A percentile compares a stretch with the other conserved stretches of the same genome.
Conservation (phyloP, 129 eudicot species). For the Dittrichia graveolens region DNA sequence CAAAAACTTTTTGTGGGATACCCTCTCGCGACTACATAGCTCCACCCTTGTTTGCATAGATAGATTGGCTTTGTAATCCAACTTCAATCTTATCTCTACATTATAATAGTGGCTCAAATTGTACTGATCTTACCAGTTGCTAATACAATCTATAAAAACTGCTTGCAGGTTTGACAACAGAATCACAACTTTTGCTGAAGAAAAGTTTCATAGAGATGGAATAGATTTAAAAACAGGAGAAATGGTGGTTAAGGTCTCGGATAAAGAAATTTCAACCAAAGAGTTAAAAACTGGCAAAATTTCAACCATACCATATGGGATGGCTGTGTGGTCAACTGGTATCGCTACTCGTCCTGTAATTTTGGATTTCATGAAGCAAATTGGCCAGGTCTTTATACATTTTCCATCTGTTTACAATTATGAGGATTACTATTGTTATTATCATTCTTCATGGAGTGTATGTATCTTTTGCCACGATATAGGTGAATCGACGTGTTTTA, state of each 20-base stretch:
- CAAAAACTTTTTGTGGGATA: too few species aligned
- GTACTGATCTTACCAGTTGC: too few species aligned
- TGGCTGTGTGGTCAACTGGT: constrained; percentile 96
- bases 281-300: constrained; percentile 60
- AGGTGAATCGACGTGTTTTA: constrained; percentile 79
- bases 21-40: too few species aligned
- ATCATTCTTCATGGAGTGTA: neutral
- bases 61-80: too few species aligned
- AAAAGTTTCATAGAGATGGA: constrained; percentile 82
- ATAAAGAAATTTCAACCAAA: constrained; percentile 73
- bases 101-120: too few species aligned
- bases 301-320: constrained; percentile 75
- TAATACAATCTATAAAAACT: too few species aligned
- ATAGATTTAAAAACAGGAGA: constrained; percentile 78
- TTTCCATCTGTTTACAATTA: neutral
- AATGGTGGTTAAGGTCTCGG: constrained; percentile 82
- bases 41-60: too few species aligned
- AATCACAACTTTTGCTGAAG: constrained; percentile 85
- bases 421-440: too few species aligned
- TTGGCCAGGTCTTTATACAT: constrained; percentile 60
- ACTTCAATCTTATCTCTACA: too few species aligned
- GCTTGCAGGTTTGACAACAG: constrained; percentile 86
- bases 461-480: neutral
- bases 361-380: constrained; percentile 82
- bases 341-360: constrained; percentile 91